Evolutionary conservation across 768 basidiomycete species (phyloP).

Genomic region (Boletellus emodensis): DNA sequence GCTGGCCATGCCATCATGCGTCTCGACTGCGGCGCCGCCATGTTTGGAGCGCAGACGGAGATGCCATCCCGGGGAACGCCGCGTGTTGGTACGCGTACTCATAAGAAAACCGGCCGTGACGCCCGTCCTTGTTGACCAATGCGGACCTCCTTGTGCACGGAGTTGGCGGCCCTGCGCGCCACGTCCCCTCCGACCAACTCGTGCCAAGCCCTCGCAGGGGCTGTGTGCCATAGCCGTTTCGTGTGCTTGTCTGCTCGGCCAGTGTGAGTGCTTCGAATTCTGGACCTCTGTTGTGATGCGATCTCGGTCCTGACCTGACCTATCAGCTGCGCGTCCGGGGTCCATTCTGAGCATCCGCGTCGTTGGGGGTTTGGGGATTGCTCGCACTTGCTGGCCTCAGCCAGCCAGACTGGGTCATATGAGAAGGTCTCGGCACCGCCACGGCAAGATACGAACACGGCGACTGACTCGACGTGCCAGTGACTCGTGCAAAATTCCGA

Average conservation of each 20-base stretch:
- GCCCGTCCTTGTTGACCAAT: too few species aligned
- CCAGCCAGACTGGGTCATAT: constrained; percentile 1
- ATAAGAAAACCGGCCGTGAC: too few species aligned
- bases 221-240: too few species aligned
- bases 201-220: too few species aligned
- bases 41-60: not conserved
- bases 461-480: not conserved
- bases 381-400: not conserved
- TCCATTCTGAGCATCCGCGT: not conserved
- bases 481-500: not conserved
- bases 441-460: not conserved
- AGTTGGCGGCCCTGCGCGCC: too few species aligned
- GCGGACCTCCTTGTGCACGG: too few species aligned
- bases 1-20: constrained; percentile 5
- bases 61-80: too few species aligned
- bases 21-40: constrained; percentile 6
- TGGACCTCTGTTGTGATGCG: not conserved
- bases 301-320: not conserved
- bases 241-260: too few species aligned
- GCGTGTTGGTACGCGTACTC: too few species aligned
- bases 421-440: constrained; percentile 2
- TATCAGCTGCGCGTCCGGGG: not conserved
- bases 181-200: too few species aligned
- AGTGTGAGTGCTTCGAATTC: too few species aligned
- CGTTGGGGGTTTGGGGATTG: not conserved